Evolutionary conservation across 331 rosid genomes (phyloP).

Genomic region (Telfairia occidentalis): DNA sequence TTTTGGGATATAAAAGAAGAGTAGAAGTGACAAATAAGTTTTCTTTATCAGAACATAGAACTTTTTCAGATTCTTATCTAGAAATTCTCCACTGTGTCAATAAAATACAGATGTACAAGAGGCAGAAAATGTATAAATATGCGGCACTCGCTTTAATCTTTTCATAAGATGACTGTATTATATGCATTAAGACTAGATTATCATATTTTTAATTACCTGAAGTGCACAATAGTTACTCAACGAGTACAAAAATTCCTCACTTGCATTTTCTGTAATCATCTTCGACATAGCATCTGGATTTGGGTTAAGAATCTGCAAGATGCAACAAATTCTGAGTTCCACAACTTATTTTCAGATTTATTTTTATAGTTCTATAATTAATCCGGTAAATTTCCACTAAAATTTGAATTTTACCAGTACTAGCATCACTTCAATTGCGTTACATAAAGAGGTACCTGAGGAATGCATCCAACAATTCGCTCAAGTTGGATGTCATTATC

Average conservation of each 20-base stretch:
- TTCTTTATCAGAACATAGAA: neutral
- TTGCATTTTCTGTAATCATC: conserved; percentile 95
- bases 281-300: conserved; percentile 99
- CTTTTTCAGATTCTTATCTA: conserved; percentile 3
- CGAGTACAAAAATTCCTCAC: conserved; percentile 82
- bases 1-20: neutral
- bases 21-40: neutral
- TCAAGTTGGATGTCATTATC: conserved; percentile 66
- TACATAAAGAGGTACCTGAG: conserved; percentile 54
- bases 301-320: conserved; percentile 89
- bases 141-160: neutral
- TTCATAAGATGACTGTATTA: neutral
- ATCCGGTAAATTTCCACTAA: neutral
- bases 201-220: conserved; percentile 43
- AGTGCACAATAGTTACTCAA: conserved; percentile 97
- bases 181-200: neutral
- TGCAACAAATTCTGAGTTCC: conserved; percentile 1
- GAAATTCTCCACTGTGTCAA: neutral
- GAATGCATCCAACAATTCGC: conserved; percentile 96
- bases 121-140: neutral
- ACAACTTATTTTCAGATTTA: neutral
- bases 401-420: neutral
- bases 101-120: neutral
- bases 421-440: neutral
- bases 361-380: neutral